These are phyloP conservation scores for Phialophora verrucosa DNA, from an alignment of 2,329 filamentous ascomycete species.

Conservation along the genomic window DNA sequence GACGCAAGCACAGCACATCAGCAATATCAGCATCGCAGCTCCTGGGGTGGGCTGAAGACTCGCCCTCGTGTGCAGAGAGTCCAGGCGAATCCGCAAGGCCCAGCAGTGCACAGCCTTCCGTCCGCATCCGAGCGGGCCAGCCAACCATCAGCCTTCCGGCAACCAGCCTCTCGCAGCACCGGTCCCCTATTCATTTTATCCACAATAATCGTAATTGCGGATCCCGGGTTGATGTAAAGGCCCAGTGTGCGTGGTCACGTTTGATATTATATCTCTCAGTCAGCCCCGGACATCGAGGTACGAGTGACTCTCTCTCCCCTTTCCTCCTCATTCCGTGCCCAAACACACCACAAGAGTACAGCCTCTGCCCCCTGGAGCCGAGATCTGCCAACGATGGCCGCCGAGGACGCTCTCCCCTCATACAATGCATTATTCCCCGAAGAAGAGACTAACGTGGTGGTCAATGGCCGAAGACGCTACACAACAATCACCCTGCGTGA, in stretches of 20 bases:
- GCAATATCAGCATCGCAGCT: slow-evolving; percentile 14
- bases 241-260: slow-evolving; percentile 16
- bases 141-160: slow-evolving; percentile 26
- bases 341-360: neutral
- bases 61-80: neutral
- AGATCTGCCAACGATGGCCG: slow-evolving; percentile 19
- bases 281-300: slow-evolving; percentile 9
- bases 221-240: slow-evolving; percentile 15
- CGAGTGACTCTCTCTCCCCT: neutral
- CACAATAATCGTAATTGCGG: slow-evolving; percentile 20
- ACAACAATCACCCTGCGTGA: slow-evolving; percentile 40
- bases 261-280: slow-evolving; percentile 22
- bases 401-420: slow-evolving; percentile 25
- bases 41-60: neutral
- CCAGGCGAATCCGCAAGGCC: neutral
- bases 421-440: slow-evolving; percentile 36
- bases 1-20: slow-evolving; percentile 31
- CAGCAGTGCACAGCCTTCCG: slow-evolving; percentile 28
- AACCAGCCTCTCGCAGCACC: slow-evolving; percentile 6
- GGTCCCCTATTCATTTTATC: slow-evolving; percentile 14
- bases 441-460: slow-evolving; percentile 30
- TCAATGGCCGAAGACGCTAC: slow-evolving; percentile 34
- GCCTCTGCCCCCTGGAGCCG: slow-evolving; percentile 1
- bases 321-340: slow-evolving; percentile 14
- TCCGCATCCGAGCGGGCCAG: slow-evolving; percentile 29